Evolutionary conservation across 352 stramenopile genomes (phyloP).

Genomic region (Phytophthora agathidicida): DNA sequence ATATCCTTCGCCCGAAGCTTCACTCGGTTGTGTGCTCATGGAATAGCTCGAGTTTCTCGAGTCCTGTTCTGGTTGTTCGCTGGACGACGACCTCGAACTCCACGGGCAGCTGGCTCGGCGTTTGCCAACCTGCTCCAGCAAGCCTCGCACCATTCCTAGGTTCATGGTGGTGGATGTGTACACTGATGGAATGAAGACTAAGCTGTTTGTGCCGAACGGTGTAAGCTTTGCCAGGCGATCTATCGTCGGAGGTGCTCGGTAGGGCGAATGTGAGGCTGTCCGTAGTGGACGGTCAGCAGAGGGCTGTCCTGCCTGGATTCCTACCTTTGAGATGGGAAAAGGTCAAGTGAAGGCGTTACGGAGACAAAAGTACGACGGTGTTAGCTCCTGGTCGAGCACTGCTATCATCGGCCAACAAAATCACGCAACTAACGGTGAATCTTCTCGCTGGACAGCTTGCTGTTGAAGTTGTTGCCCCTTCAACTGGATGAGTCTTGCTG

Average conservation of each 20-base stretch:
- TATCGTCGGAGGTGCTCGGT: conserved; percentile 5
- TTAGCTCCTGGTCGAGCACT: too few relatives aligned
- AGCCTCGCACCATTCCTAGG: conserved; percentile 6
- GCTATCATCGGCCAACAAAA: not conserved
- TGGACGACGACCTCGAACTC: not conserved
- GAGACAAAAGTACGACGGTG: too few relatives aligned
- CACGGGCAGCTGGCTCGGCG: not conserved
- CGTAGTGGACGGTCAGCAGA: too few relatives aligned
- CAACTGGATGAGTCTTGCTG: conserved; percentile 37
- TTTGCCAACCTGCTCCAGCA: conserved; percentile 13
- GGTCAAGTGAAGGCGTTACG: not conserved
- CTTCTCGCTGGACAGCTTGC: not conserved
- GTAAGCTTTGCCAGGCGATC: too few relatives aligned
- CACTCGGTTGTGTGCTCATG: not conserved
- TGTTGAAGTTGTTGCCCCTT: conserved; percentile 29
- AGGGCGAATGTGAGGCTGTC: not conserved
- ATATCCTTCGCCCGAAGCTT: not conserved
- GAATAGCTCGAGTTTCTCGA: conserved; percentile 3
- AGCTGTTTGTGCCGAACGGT: conserved; percentile 5
- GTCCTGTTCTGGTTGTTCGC: conserved; percentile 1
- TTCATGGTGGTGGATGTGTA: conserved; percentile 1
- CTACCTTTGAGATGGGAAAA: not conserved
- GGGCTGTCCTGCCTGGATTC: too few relatives aligned
- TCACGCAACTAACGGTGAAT: conserved; percentile 1
- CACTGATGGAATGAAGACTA: not conserved